These are phyloP conservation scores for Coemansia sp. DNA, from an alignment of 192 early-diverging fungal species.

Conservation along the genomic window DNA sequence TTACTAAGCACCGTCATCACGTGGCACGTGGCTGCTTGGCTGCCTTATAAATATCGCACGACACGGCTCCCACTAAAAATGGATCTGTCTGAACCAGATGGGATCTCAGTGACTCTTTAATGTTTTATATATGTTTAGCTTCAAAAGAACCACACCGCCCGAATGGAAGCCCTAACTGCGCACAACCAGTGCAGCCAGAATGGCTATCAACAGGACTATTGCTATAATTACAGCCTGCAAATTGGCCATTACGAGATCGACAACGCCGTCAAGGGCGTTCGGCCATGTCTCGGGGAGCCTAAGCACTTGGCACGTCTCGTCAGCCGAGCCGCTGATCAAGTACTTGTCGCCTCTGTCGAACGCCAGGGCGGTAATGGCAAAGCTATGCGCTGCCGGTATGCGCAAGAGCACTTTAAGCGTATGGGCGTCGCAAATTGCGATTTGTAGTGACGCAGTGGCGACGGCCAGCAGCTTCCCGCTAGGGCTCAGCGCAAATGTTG, in stretches of 20 bases:
- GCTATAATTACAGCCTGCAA: slow-evolving; percentile 20
- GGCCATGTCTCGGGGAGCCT: slow-evolving; percentile 60
- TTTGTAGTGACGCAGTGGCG: slow-evolving; percentile 71
- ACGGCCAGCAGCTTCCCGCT: slow-evolving; percentile 72
- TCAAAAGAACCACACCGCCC: background rate
- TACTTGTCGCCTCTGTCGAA: slow-evolving; percentile 68
- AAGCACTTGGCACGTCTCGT: slow-evolving; percentile 68
- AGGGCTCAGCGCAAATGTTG: slow-evolving; percentile 57
- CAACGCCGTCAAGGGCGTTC: slow-evolving; percentile 19
- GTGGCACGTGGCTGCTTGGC: background rate
- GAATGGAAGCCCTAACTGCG: slow-evolving; percentile 7
- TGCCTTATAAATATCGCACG: background rate
- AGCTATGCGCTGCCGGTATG: slow-evolving; percentile 72
- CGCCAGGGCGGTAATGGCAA: slow-evolving; percentile 75
- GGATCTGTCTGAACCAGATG: background rate
- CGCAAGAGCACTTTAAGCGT: slow-evolving; percentile 62
- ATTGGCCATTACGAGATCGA: slow-evolving; percentile 17
- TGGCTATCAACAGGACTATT: slow-evolving; percentile 39
- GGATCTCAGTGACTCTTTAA: background rate
- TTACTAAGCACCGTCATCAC: background rate
- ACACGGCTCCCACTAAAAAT: background rate
- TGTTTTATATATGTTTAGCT: background rate
- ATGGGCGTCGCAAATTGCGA: slow-evolving; percentile 66
- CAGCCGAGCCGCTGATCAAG: slow-evolving; percentile 80
- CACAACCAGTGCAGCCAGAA: slow-evolving; percentile 21